Evolutionary conservation across 1,139 yeast genomes (phyloP), one percentile per base, ranked within the genome.

Genomic region (Geotrichum fermentans): DNA sequence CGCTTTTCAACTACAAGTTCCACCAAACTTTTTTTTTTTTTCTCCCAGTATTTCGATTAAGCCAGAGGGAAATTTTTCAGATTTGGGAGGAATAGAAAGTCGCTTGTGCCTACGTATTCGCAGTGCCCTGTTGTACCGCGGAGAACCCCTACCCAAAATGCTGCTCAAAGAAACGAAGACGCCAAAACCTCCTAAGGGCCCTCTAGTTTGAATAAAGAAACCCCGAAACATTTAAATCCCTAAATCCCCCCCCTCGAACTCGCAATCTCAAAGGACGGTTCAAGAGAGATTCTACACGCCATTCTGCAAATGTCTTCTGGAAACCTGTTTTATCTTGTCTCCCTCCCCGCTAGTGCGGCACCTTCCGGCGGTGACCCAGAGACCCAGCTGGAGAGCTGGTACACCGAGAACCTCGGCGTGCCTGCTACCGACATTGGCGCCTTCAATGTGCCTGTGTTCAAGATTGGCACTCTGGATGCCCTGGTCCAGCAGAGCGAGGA

Each of bases 391-490:
- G 68, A 55, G 59, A 64, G 41, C 65, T 77, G 78, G 73, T 54
- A 66, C 52, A 52, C 58, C 48, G 59, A 61, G 47, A 57, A 64
- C 33, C 40, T 58, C 34, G 44, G 39, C 22, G 48, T 64, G 14
- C 55, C 57, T 22, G 45, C 52, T 43, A 48, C 57, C 47, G 56
- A 52, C 18, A 59, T 60, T 42, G 63, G 67, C 51, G 70, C 70
- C 50, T 78, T 86, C 54, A 71, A 73, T 38, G 74, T 89, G 47
- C 98, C 97, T n/a, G 81, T 77, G 56, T 90, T 92, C 68, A 94
- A 92, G 68, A 87, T 92, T 57, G 97, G 97, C 32, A 90, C 97
- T 2, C 76, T 92, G 63, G 99, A 94, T 69, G 83, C 90, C 36
- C 75, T 92, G 54, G 95, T 92, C 49, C 82, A 83, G 61, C 92